Percentiles rank a stretch among this genome's conserved stretches.
Conservation (phyloP, 2,329 filamentous ascomycete genomes). For the Aspergillus novofumigatus region DNA sequence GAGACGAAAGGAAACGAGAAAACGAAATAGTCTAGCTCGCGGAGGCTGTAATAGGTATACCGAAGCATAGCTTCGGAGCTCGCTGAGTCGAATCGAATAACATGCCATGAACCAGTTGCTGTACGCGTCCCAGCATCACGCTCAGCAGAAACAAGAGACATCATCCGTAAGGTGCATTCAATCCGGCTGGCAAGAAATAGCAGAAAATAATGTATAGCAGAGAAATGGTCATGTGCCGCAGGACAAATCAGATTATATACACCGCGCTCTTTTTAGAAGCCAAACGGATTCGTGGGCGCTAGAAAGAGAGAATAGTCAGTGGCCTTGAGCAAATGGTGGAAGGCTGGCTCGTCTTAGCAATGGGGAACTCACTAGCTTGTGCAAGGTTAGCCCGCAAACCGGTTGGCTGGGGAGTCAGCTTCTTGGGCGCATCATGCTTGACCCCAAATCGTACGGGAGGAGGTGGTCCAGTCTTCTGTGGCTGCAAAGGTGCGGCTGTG, state of each 20-base stretch:
- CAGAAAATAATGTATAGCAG: slow-evolving; percentile 18
- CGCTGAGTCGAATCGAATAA: slow-evolving; percentile 9
- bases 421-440: slow-evolving; percentile 63
- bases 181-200: slow-evolving; percentile 14
- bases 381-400: slow-evolving; percentile 84
- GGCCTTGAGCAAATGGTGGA: neutral
- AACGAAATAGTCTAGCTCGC: slow-evolving; percentile 17
- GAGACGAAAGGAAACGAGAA: slow-evolving; percentile 3
- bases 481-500: slow-evolving; percentile 59
- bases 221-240: slow-evolving; percentile 20
- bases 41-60: slow-evolving; percentile 14
- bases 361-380: slow-evolving; percentile 80
- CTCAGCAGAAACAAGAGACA: slow-evolving; percentile 4
- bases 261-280: slow-evolving; percentile 49
- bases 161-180: slow-evolving; percentile 10
- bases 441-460: slow-evolving; percentile 89
- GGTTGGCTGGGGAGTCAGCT: slow-evolving; percentile 78
- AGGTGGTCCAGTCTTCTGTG: slow-evolving; percentile 79
- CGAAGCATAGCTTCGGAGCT: slow-evolving; percentile 12
- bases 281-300: slow-evolving; percentile 69
- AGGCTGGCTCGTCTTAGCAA: neutral
- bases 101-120: slow-evolving; percentile 3
- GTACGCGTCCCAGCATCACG: slow-evolving; percentile 13
- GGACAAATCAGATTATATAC: slow-evolving; percentile 25
- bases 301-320: slow-evolving; percentile 13